These are phyloP conservation scores for Trichosporon asahii DNA, from an alignment of 1,284 basidiomycete genomes.

Conservation along the genomic window DNA sequence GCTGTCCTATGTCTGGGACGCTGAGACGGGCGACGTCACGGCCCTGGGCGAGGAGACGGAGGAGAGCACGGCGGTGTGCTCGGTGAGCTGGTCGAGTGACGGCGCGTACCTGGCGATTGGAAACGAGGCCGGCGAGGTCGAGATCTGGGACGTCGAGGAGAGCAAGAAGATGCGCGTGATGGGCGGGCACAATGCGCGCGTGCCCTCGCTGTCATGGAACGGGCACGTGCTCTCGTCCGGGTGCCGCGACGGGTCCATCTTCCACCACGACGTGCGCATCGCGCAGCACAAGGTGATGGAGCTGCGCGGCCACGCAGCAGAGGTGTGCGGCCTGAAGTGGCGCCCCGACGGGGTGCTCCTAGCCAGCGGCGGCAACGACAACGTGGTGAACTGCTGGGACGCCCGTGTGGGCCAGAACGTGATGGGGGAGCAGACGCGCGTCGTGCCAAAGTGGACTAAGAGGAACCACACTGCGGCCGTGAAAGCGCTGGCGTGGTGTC, in stretches of 20 bases:
- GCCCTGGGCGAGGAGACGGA: constrained; percentile 58
- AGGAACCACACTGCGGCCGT: constrained; percentile 91
- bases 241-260: constrained; percentile 85
- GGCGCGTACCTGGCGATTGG: constrained; percentile 85
- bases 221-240: constrained; percentile 82
- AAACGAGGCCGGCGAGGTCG: constrained; percentile 73
- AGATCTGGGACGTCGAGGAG: constrained; percentile 90
- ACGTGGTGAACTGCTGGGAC: constrained; percentile 96
- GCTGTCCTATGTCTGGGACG: constrained; percentile 86
- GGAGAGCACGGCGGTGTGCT: constrained; percentile 66
- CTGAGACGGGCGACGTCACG: constrained; percentile 77
- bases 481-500: constrained; percentile 96
- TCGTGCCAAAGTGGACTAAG: constrained; percentile 82
- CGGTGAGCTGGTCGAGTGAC: constrained; percentile 81
- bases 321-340: constrained; percentile 67
- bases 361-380: constrained; percentile 92
- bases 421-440: constrained; percentile 55
- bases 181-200: constrained; percentile 70
- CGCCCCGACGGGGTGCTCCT: constrained; percentile 78
- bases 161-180: constrained; percentile 81
- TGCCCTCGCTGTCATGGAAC: constrained; percentile 80
- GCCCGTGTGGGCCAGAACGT: constrained; percentile 58
- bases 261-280: constrained; percentile 88
- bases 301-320: constrained; percentile 79
- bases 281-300: constrained; percentile 85